A percentile compares a stretch with the other conserved stretches of the same genome.
These are phyloP conservation scores for Aspergillus sojae DNA, from an alignment of 2,329 filamentous ascomycete genomes.

Conservation along the genomic window DNA sequence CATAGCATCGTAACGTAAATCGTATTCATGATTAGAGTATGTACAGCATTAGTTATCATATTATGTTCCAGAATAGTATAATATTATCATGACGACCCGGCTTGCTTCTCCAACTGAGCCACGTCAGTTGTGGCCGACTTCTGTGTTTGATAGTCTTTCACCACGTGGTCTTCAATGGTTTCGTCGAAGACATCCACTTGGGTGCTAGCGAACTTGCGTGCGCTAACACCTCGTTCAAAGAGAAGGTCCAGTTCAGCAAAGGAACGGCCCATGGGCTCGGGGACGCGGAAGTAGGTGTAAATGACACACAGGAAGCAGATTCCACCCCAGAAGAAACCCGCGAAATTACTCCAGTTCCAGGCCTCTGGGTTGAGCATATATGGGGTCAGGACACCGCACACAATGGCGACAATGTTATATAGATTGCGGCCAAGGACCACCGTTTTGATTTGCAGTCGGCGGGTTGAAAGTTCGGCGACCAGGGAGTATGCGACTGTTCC, in stretches of 20 bases:
- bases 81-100: constrained; percentile 2
- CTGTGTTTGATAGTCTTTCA: constrained; percentile 34
- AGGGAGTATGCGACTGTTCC: constrained; percentile 89
- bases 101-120: constrained; percentile 56
- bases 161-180: constrained; percentile 30
- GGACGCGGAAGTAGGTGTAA: constrained; percentile 79
- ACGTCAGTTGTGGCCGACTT: constrained; percentile 57
- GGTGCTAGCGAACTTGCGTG: constrained; percentile 69
- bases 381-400: constrained; percentile 79
- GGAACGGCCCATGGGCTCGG: constrained; percentile 76
- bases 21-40: constrained; percentile 24
- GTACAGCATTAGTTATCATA: constrained; percentile 16
- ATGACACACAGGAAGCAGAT: constrained; percentile 79
- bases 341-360: constrained; percentile 87
- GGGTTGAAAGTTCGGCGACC: constrained; percentile 80
- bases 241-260: constrained; percentile 86
- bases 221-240: constrained; percentile 73
- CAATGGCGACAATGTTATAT: constrained; percentile 79
- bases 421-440: constrained; percentile 81
- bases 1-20: constrained; percentile 11
- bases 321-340: constrained; percentile 86
- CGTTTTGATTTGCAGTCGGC: constrained; percentile 86
- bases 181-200: constrained; percentile 59
- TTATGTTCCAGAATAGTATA: constrained; percentile 15
- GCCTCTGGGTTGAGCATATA: constrained; percentile 89